Percentiles rank a stretch among this genome's conserved stretches.
Conservation (phyloP, 2,329 filamentous ascomycete genomes). For the Huntiella abstrusa region DNA sequence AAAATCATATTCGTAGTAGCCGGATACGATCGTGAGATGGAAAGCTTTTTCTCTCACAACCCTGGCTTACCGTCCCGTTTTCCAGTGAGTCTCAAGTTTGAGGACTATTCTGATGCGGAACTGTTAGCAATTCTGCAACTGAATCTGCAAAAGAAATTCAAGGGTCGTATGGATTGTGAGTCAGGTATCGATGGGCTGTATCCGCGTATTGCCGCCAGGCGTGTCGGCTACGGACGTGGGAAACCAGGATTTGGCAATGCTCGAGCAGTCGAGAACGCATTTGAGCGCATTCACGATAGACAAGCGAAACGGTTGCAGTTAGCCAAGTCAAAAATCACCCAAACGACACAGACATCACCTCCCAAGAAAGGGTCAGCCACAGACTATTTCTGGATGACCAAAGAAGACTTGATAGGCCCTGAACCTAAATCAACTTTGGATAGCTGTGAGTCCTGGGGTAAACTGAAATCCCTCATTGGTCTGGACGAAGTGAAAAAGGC, state of each 20-base stretch:
- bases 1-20: conserved; percentile 56
- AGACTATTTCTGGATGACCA: conserved; percentile 23
- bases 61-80: conserved; percentile 52
- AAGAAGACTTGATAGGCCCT: conserved; percentile 53
- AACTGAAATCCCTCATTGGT: conserved; percentile 40
- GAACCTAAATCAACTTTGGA: conserved; percentile 36
- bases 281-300: conserved; percentile 33
- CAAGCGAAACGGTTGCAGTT: conserved; percentile 36
- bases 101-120: conserved; percentile 49
- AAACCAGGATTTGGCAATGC: conserved; percentile 57
- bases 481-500: conserved; percentile 43
- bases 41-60: conserved; percentile 57
- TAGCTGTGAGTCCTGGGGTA: conserved; percentile 34
- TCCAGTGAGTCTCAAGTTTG: conserved; percentile 44
- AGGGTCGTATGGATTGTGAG: conserved; percentile 37
- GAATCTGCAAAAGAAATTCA: conserved; percentile 35
- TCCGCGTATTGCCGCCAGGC: conserved; percentile 39
- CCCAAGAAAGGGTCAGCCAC: conserved; percentile 14
- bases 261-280: conserved; percentile 43
- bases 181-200: conserved; percentile 41
- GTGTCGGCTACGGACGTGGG: conserved; percentile 43
- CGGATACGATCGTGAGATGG: conserved; percentile 58
- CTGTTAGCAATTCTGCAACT: conserved; percentile 40
- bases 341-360: conserved; percentile 9
- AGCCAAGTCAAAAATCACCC: conserved; percentile 17